Evolutionary conservation across 192 early-diverging fungal species (phyloP).

Genomic region (Coemansia sp.): DNA sequence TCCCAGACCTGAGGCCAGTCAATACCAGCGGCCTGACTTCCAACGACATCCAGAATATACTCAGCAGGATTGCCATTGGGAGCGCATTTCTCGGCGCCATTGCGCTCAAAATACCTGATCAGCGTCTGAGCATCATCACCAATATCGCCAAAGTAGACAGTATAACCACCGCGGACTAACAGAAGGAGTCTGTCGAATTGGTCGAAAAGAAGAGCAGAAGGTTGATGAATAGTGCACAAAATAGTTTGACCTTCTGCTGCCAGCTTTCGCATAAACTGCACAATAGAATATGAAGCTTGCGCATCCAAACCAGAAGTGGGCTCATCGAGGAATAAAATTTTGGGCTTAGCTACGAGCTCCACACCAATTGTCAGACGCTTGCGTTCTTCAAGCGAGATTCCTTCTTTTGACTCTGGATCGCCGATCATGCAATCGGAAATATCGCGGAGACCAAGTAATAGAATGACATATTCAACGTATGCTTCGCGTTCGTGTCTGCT

Average conservation of each 20-base stretch:
- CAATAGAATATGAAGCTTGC: constrained; percentile 67
- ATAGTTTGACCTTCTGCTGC: constrained; percentile 61
- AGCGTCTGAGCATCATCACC: constrained; percentile 64
- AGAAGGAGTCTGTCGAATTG: constrained; percentile 75
- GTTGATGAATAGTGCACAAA: constrained; percentile 77
- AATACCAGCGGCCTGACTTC: constrained; percentile 33
- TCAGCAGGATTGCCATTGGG: constrained; percentile 78
- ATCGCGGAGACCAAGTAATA: constrained; percentile 65
- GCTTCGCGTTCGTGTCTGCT: constrained; percentile 58
- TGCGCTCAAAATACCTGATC: constrained; percentile 73
- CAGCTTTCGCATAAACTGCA: constrained; percentile 64
- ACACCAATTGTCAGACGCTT: constrained; percentile 76
- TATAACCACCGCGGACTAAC: constrained; percentile 71
- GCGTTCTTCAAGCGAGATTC: constrained; percentile 78
- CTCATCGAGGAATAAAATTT: constrained; percentile 76
- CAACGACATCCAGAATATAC: constrained; percentile 81
- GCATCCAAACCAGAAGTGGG: constrained; percentile 77
- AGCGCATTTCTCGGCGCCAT: constrained; percentile 69
- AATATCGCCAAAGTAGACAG: constrained; percentile 81
- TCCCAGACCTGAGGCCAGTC: constrained; percentile 79
- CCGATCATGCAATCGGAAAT: constrained; percentile 69
- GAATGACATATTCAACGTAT: constrained; percentile 69
- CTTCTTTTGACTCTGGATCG: constrained; percentile 59
- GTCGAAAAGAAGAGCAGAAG: constrained; percentile 70
- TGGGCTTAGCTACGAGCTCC: constrained; percentile 70